Evolutionary conservation across 2,329 filamentous ascomycete species (phyloP).

Genomic region (Fusarium sambucinum): DNA sequence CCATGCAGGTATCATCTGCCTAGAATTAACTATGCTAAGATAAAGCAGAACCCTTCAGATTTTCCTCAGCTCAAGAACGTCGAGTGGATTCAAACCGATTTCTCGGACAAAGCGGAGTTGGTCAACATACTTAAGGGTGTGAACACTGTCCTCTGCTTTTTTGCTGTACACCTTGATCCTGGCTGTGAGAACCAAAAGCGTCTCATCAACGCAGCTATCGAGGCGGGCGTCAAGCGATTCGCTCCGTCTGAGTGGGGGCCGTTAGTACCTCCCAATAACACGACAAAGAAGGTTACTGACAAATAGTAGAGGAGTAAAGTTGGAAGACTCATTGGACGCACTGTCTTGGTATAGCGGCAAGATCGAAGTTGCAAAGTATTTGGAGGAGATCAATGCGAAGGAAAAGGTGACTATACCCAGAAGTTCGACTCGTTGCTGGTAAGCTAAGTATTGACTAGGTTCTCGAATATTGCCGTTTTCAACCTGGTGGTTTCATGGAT

Average conservation of each 20-base stretch:
- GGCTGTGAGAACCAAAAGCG: slow-evolving; percentile 4
- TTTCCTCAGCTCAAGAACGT: neutral
- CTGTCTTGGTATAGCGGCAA: slow-evolving; percentile 20
- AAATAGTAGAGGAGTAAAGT: neutral
- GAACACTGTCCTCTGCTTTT: slow-evolving; percentile 8
- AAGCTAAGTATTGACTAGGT: fast-evolving
- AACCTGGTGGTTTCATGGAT: slow-evolving; percentile 15
- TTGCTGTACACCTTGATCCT: neutral
- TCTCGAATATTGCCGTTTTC: slow-evolving; percentile 9
- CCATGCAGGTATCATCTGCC: fast-evolving
- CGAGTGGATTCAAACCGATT: neutral
- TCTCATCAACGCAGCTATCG: slow-evolving; percentile 6
- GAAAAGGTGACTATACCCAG: fast-evolving
- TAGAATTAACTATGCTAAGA: fast-evolving
- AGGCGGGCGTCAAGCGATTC: slow-evolving; percentile 3
- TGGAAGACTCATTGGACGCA: neutral
- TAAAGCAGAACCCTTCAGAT: fast-evolving
- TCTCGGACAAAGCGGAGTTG: neutral
- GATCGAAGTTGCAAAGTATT: neutral
- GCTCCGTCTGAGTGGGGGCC: slow-evolving; percentile 22
- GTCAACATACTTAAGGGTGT: neutral
- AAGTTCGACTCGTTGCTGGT: fast-evolving
- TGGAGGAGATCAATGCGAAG: neutral
- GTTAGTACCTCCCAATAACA: neutral
- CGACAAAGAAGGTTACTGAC: neutral